These are phyloP conservation scores for Auxenochlorella pyrenoidosa DNA, from an alignment of 139 green algal genomes.

Conservation along the genomic window DNA sequence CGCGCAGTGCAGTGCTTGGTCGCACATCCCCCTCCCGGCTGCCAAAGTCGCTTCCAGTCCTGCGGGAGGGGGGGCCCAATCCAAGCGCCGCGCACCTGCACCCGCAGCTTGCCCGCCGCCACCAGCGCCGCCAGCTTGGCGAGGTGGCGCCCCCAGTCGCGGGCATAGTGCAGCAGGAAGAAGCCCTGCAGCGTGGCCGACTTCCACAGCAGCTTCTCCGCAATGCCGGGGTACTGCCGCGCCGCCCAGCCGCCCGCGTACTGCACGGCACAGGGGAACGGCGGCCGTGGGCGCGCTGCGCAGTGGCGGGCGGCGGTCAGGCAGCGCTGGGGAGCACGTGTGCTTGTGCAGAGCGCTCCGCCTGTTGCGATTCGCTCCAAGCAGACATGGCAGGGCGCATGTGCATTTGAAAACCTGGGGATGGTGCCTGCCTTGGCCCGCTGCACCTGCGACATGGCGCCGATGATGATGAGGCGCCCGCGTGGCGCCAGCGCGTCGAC, in stretches of 20 bases:
- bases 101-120: conserved; percentile 56
- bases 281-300: no score
- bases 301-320: background rate
- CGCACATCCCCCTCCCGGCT: background rate
- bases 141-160: conserved; percentile 59
- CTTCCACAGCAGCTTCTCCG: conserved; percentile 87
- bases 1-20: background rate
- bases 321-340: no score
- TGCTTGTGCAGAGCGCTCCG: no score
- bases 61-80: no score
- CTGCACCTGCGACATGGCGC: conserved; percentile 72
- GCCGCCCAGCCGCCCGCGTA: conserved; percentile 53
- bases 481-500: conserved; percentile 68
- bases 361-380: no score
- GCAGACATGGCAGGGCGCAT: no score
- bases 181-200: conserved; percentile 76
- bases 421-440: no score
- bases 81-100: conserved; percentile 4
- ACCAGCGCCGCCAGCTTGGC: conserved; percentile 41
- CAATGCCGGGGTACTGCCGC: conserved; percentile 54
- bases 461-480: conserved; percentile 82
- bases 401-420: no score
- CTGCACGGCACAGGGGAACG: background rate
- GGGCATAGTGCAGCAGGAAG: conserved; percentile 78
- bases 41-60: no score